Percentiles rank a stretch among this genome's conserved stretches.
Conservation (phyloP, 192 early-diverging fungal species). For the Spizellomyces punctatus region DNA sequence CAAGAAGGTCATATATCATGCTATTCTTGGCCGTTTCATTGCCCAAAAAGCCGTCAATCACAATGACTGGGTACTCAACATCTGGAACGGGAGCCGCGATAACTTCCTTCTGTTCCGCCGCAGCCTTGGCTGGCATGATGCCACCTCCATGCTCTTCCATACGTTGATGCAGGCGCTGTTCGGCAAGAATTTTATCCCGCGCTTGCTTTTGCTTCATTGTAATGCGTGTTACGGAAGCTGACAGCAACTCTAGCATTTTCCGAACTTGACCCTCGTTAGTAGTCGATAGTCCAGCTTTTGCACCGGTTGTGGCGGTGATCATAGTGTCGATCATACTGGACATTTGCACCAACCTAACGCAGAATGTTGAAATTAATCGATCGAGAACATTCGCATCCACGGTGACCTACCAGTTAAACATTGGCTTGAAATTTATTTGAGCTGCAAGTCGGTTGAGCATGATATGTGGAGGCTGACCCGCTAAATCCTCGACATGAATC, state of each 20-base stretch:
- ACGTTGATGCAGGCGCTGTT: slow-evolving; percentile 13
- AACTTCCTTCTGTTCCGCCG: slow-evolving; percentile 7
- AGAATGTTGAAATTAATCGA: background rate
- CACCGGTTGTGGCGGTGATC: slow-evolving; percentile 85
- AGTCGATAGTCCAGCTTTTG: slow-evolving; percentile 81
- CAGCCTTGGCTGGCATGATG: background rate
- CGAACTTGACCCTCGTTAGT: slow-evolving; percentile 81
- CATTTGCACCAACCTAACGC: slow-evolving; percentile 52
- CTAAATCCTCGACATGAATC: slow-evolving; percentile 80
- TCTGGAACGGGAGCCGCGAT: slow-evolving; percentile 29
- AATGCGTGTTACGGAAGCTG: slow-evolving; percentile 70
- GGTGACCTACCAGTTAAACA: slow-evolving; percentile 68
- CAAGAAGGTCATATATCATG: slow-evolving; percentile 69
- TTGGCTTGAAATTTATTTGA: slow-evolving; percentile 90
- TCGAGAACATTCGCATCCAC: no score
- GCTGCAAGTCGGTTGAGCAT: slow-evolving; percentile 75
- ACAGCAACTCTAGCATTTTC: slow-evolving; percentile 82
- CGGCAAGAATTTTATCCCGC: slow-evolving; percentile 28
- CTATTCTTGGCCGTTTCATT: slow-evolving; percentile 66
- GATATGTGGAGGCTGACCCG: slow-evolving; percentile 71
- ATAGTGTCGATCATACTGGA: slow-evolving; percentile 80
- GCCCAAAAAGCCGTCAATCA: slow-evolving; percentile 85
- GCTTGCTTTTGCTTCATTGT: slow-evolving; percentile 40
- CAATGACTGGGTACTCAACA: slow-evolving; percentile 77
- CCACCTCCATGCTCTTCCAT: slow-evolving; percentile 14